Base-by-base conservation (phyloP, 192 early-diverging fungal species). In the Backusella psychrophila region DNA sequence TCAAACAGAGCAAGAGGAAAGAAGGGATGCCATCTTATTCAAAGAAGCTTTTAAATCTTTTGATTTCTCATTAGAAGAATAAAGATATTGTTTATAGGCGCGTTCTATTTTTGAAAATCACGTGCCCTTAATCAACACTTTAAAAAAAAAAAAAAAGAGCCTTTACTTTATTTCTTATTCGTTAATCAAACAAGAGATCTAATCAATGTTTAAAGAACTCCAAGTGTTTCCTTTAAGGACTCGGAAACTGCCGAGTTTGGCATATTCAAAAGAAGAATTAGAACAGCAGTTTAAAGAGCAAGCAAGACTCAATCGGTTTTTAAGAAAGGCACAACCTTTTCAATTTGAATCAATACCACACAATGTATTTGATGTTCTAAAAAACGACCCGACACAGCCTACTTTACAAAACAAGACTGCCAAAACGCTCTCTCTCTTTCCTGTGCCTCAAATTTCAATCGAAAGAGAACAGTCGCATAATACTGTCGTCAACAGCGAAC, bases 1-100 rank as follows among this genome's bases (percentile, higher is more conserved):
- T 7, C 83, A 92, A 39, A 66, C 84, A 2, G 80, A 89, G 63
- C 89, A 90, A n/a, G 87, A 91, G 36, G 95, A 97, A 65, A 77
- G 80, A 8, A 71, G 83, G 63, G 86, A 83, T 41, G 72, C 75
- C 1, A 21, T 70, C 2, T 78, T 69, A 6, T 87, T 87, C 69
- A 85, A 83, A 39, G 71, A 74, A 31, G 85, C 81, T 6, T 87
- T 87, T 46, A 69, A 75, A 66, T 33, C 75, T 6, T 87, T 76
- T 80, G 88, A 89, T 42, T 85, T 85, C 72, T 85, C 81, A 3
- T 71, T 71, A 6, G 21, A 70, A 41, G 36, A 39, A 69, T 35
- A 69, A 69, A 69, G 35, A 38, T 3, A 1, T 11, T 9, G 9
- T 39, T 39, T 11, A 39, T 11, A 39, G 7, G 38, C 1, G 0